Base-by-base conservation (phyloP, 2,329 filamentous ascomycete species). In the Nakataea oryzae region DNA sequence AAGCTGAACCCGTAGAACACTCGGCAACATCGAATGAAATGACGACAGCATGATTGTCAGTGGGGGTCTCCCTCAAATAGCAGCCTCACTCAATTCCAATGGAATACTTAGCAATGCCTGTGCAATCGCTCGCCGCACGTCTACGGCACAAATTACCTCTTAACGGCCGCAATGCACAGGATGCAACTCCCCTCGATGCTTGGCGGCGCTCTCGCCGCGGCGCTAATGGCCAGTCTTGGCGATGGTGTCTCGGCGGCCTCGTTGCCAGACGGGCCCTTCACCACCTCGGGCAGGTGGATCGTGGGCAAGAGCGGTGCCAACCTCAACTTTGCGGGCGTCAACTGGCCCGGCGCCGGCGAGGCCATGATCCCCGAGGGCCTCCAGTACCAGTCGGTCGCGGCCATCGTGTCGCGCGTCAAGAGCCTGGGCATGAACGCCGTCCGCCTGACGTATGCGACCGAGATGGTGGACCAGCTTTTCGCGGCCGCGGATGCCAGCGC, bases 301-400 rank as follows among this genome's bases (percentile, higher is more conserved):
- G 68, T 70, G 58, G 70, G 74, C 57, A 28, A 41, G 26, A 66
- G 72, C 7, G 67, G 65, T 3, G 64, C 70, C 1, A 71, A 71
- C 24, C 71, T 79, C 58, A 74, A 72, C n/a, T 74, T 76, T 62
- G 78, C 76, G 4, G 79, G 80, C 3, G 75, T 76, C 6, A 84
- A 83, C 65, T 84, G 81, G 81, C 78, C 80, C 5, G 81, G 79
- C 3, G 76, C 78, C 32, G 75, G 76, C 60, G 80, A 82, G n/a
- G 74, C 78, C 26, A 83, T 83, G 81, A 74, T 83, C 2, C 81
- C 81, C 0, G 81, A 84, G 66, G 81, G 81, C 12, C 72, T 84
- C 8, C 79, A 82, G 65, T 81, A 83, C 69, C 75, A 78, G 56
- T 82, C 79, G 0, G 73, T 83, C 54, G 70, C 72, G 47, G 71